Evolutionary conservation across 306 rosid genomes (phyloP).

Genomic region (Casuarina equisetifolia): DNA sequence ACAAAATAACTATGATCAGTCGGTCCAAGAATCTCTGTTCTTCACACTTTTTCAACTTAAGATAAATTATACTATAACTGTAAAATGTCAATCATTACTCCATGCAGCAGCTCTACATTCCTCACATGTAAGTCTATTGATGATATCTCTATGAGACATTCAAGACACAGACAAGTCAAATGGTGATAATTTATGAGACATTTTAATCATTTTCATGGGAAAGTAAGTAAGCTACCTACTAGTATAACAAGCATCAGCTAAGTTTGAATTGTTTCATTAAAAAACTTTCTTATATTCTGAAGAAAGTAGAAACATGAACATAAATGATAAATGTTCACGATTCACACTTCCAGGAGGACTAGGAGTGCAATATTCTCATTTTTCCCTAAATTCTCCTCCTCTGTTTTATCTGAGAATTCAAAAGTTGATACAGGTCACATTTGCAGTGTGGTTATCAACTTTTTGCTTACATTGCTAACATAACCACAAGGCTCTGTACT

Average conservation of each 20-base stretch:
- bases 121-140: background rate
- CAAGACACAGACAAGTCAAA: background rate
- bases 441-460: background rate
- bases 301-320: background rate
- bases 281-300: too few relatives aligned
- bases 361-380: background rate
- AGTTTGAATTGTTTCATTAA: background rate
- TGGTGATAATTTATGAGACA: background rate
- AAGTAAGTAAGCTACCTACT: background rate
- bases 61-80: background rate
- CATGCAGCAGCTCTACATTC: background rate
- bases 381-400: background rate
- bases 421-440: background rate
- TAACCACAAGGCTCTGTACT: background rate
- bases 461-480: background rate
- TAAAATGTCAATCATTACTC: background rate
- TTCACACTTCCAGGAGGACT: background rate
- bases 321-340: background rate
- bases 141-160: background rate
- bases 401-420: background rate
- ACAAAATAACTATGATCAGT: background rate
- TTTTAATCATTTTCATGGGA: too few relatives aligned
- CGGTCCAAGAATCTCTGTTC: background rate
- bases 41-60: background rate
- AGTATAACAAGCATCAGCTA: background rate